Evolutionary conservation across 164 flowering plant species (phyloP).

Genomic region (Hamamelis virginiana): DNA sequence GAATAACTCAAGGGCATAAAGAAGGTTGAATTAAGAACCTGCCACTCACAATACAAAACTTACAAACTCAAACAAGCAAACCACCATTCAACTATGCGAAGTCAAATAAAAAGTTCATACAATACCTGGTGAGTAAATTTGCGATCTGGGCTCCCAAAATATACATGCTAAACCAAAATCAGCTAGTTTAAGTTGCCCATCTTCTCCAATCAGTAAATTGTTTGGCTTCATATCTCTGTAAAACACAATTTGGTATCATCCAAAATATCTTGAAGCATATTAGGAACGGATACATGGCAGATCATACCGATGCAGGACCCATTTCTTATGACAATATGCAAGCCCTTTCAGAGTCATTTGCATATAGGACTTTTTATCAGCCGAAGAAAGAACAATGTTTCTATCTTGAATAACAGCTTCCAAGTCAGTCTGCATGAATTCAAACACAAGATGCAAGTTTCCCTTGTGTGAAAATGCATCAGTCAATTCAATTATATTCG

Average conservation of each 20-base stretch:
- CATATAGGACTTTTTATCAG: slow-evolving; percentile 58
- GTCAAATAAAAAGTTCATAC: background rate
- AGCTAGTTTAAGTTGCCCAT: slow-evolving; percentile 63
- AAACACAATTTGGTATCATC: slow-evolving; percentile 4
- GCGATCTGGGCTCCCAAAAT: slow-evolving; percentile 70
- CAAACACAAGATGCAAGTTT: slow-evolving; percentile 66
- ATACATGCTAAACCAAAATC: slow-evolving; percentile 69
- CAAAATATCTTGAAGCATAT: too few species aligned
- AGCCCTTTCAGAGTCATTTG: slow-evolving; percentile 73
- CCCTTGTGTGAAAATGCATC: slow-evolving; percentile 72
- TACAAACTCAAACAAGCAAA: background rate
- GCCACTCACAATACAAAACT: background rate
- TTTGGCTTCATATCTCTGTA: slow-evolving; percentile 77
- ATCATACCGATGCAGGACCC: slow-evolving; percentile 64
- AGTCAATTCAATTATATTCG: slow-evolving; percentile 61
- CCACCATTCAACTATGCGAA: background rate
- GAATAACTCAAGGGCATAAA: background rate
- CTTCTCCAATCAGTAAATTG: slow-evolving; percentile 57
- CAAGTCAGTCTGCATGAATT: slow-evolving; percentile 68
- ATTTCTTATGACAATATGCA: slow-evolving; percentile 61
- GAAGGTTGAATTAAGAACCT: background rate
- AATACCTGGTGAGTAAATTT: slow-evolving; percentile 64
- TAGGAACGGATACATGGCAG: background rate
- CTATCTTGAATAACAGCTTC: slow-evolving; percentile 72
- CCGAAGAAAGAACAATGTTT: slow-evolving; percentile 64